These are phyloP conservation scores for Tirmania nivea DNA, from an alignment of 495 filamentous ascomycete species.

Conservation along the genomic window DNA sequence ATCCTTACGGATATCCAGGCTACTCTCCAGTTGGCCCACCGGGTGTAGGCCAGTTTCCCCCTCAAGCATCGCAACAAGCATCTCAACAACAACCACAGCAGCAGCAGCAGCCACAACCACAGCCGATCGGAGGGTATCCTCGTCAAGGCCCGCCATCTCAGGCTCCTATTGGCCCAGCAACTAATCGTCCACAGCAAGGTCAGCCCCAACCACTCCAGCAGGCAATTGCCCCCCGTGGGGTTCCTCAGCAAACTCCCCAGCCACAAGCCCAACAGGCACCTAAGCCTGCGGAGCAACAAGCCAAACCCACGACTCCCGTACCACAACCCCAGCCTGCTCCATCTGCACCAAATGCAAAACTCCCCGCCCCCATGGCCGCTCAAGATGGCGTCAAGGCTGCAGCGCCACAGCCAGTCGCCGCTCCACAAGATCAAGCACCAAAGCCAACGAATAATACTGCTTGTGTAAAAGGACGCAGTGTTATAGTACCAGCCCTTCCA, in stretches of 20 bases:
- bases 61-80: background rate
- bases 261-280: constrained; percentile 10
- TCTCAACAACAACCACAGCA: constrained; percentile 16
- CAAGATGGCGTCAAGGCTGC: background rate
- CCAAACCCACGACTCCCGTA: constrained; percentile 21
- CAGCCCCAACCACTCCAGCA: constrained; percentile 13
- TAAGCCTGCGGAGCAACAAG: constrained; percentile 23
- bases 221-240: constrained; percentile 9
- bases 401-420: constrained; percentile 12
- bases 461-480: constrained; percentile 41
- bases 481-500: constrained; percentile 50
- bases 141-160: constrained; percentile 27
- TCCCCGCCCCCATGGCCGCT: no score
- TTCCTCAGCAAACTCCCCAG: constrained; percentile 18
- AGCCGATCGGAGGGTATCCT: constrained; percentile 21
- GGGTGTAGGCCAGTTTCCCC: constrained; percentile 4
- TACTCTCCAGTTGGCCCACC: constrained; percentile 23
- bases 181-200: constrained; percentile 15
- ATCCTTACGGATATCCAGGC: constrained; percentile 32
- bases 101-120: constrained; percentile 10
- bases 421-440: constrained; percentile 7
- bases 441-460: constrained; percentile 31
- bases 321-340: constrained; percentile 21
- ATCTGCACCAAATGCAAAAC: constrained; percentile 17
- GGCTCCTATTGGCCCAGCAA: constrained; percentile 32